Base-by-base conservation (phyloP, 192 early-diverging fungal genomes). In the Coemansia sp. region DNA sequence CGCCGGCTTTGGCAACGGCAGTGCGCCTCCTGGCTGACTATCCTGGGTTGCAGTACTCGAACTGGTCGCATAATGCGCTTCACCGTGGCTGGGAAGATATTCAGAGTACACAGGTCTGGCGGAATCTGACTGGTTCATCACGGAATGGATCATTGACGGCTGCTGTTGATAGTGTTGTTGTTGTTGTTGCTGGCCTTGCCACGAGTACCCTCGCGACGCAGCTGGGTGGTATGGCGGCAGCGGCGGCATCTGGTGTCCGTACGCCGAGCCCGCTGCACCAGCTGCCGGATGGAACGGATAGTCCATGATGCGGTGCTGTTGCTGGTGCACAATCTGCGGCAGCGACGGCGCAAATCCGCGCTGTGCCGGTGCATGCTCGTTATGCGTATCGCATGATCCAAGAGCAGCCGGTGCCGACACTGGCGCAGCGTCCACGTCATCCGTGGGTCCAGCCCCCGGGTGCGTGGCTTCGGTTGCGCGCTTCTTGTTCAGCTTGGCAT, bases 401-500 rank as follows among this genome's bases (percentile, higher is more conserved):
- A 47, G 21, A 22, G 10, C 59, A 23, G 59, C 43, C 4, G 59
- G 43, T 23, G 43, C 59, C 22, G 58, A 60, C 38, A 60, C 35
- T 2, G 58, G 58, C 17, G 58, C 29, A 21, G 12, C 26, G 51
- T 53, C 51, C 51, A 26, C 22, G 11, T 21, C 21, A 23, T 23
- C 51, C 9, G 51, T 3, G 21, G 51, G 26, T 21, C 51, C 51
- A 23, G 51, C 51, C 16, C 51, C 51, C 4, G 51, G 22, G 57
- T 53, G 50, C 35, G 37, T 31, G 43, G 74, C 68, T 25, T 83
- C 82, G 14, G 57, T 60, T 4, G 72, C 69, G 8, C 82, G 76
- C 68, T 79, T 79, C 70, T 83, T 83, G 48, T 75, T 83, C 19
- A 83, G 71, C 62, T 83, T 83, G 50, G 82, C 82, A 43, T 83